phyloP scores from a whole-genome alignment of 441 rosid species.

The Mallotus repandus region DNA sequence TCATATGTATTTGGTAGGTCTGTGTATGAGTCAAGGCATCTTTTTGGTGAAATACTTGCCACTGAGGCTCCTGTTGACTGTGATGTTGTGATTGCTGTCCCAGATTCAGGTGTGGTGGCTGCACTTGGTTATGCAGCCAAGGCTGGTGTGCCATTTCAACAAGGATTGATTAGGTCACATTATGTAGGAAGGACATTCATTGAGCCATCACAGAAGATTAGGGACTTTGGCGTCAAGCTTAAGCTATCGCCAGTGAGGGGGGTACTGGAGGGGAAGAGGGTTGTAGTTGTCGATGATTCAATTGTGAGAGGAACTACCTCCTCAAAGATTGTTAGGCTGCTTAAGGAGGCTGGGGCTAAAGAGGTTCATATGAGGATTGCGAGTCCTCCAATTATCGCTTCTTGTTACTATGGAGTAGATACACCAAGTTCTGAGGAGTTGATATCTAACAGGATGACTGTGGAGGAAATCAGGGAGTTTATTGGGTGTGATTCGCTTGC shows the following conservation, averaged over 20 bases:
- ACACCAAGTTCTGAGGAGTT: conserved; percentile 87
- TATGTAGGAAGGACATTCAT: conserved; percentile 94
- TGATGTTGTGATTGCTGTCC: conserved; percentile 93
- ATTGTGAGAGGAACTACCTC: conserved; percentile 93
- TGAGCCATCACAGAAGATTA: conserved; percentile 86
- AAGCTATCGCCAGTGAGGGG: conserved; percentile 84
- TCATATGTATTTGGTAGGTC: conserved; percentile 76
- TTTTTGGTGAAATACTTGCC: conserved; percentile 74
- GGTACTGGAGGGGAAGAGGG: conserved; percentile 79
- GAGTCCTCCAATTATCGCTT: conserved; percentile 78
- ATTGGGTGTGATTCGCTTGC: conserved; percentile 86
- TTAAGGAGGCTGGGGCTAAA: conserved; percentile 84
- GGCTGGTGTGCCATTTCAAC: conserved; percentile 83
- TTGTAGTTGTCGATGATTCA: conserved; percentile 93
- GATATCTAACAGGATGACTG: conserved; percentile 81
- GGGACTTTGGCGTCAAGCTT: conserved; percentile 94
- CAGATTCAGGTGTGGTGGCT: conserved; percentile 94
- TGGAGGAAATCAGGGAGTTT: conserved; percentile 62
- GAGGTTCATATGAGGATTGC: conserved; percentile 98
- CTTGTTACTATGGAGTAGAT: conserved; percentile 94
- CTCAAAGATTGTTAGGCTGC: conserved; percentile 76
- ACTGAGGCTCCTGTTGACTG: conserved; percentile 68
- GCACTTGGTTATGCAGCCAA: conserved; percentile 86
- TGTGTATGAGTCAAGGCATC: conserved; percentile 63
- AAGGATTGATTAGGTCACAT: conserved; percentile 90